Evolutionary conservation across 495 filamentous ascomycete species (phyloP).

Genomic region (Symbiotaphrina buchneri): DNA sequence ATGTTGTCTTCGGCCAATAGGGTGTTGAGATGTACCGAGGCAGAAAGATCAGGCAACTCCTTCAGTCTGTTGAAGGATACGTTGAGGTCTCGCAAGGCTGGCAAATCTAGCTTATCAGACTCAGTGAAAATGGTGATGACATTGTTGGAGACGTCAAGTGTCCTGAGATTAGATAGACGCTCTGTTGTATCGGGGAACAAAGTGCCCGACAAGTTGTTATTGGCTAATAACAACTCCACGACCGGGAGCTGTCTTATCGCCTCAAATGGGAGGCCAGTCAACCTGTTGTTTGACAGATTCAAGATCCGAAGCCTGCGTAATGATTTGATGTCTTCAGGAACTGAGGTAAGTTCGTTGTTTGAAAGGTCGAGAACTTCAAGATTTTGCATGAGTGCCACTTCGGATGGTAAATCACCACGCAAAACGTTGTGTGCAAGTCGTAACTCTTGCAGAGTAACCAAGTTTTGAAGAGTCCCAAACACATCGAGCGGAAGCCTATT

Average conservation of each 20-base stretch:
- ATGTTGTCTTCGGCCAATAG: slow-evolving; percentile 64
- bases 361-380: slow-evolving; percentile 68
- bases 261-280: slow-evolving; percentile 46
- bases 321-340: slow-evolving; percentile 44
- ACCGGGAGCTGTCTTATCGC: slow-evolving; percentile 42
- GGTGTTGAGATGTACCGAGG: slow-evolving; percentile 48
- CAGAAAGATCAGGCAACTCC: slow-evolving; percentile 40
- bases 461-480: slow-evolving; percentile 48
- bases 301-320: slow-evolving; percentile 46
- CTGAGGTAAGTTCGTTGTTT: slow-evolving; percentile 49
- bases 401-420: slow-evolving; percentile 33
- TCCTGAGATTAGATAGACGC: slow-evolving; percentile 37
- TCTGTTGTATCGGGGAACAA: slow-evolving; percentile 39
- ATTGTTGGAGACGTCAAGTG: slow-evolving; percentile 58
- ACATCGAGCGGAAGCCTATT: slow-evolving; percentile 53
- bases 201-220: slow-evolving; percentile 53
- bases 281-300: slow-evolving; percentile 54
- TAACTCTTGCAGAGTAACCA: slow-evolving; percentile 49
- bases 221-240: slow-evolving; percentile 49
- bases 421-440: slow-evolving; percentile 63
- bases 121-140: slow-evolving; percentile 33
- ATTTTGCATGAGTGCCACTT: slow-evolving; percentile 32
- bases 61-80: slow-evolving; percentile 58
- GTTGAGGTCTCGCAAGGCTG: slow-evolving; percentile 48
- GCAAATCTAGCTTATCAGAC: slow-evolving; percentile 29